Percentiles rank a stretch among this genome's conserved stretches.
phyloP scores from a whole-genome alignment of 129 eudicot genomes.

The Chrysanthemum lavandulifolium region DNA sequence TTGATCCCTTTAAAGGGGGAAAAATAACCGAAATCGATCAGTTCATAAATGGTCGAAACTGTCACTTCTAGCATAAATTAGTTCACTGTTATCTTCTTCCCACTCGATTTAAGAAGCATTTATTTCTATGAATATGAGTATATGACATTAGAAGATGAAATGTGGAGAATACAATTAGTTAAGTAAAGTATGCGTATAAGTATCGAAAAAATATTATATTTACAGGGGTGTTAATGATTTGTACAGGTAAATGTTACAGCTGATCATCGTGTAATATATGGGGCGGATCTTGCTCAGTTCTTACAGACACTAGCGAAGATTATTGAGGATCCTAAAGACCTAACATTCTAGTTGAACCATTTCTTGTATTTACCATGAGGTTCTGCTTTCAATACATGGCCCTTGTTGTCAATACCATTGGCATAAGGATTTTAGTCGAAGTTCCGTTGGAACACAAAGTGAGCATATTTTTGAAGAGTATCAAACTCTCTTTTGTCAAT shows the following conservation, averaged over 20 bases:
- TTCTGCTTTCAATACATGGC: slow-evolving; percentile 9
- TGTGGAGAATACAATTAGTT: neutral
- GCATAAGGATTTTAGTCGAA: neutral
- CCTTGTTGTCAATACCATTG: slow-evolving; percentile 6
- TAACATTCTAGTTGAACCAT: slow-evolving; percentile 46
- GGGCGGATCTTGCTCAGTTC: slow-evolving; percentile 92
- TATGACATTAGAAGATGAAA: neutral
- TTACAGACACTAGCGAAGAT: slow-evolving; percentile 86
- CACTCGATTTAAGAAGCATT: too few species aligned
- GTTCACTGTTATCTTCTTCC: neutral
- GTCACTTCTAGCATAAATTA: too few species aligned
- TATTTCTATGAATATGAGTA: too few species aligned
- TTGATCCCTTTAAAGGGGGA: too few species aligned
- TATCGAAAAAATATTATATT: neutral
- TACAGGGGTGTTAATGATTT: slow-evolving; percentile 14
- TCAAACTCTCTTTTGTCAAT: slow-evolving; percentile 18
- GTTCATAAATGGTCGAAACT: neutral
- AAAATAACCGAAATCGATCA: too few species aligned
- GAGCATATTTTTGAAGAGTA: slow-evolving; percentile 22
- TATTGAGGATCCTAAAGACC: slow-evolving; percentile 89
- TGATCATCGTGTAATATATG: slow-evolving; percentile 96
- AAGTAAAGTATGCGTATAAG: neutral
- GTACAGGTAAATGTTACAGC: slow-evolving; percentile 90
- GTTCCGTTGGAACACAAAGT: slow-evolving; percentile 13
- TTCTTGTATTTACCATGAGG: slow-evolving; percentile 17